Evolutionary conservation across 2,329 filamentous ascomycete species (phyloP).

Genomic region (Penicillium sclerotiorum): DNA sequence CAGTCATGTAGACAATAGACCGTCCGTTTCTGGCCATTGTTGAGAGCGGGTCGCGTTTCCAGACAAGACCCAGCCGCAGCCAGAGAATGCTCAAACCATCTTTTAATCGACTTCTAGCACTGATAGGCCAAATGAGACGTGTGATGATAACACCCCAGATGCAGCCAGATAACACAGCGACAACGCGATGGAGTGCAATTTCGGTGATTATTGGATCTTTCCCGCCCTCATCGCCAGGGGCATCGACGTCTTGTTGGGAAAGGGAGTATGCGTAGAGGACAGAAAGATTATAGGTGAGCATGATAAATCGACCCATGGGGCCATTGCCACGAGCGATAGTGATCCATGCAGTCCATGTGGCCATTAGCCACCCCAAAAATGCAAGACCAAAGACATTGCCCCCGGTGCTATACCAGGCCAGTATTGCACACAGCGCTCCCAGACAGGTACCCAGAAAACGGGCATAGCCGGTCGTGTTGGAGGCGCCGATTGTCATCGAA

Average conservation of each 20-base stretch:
- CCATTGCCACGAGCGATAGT: constrained; percentile 83
- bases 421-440: constrained; percentile 73
- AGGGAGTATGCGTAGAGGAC: constrained; percentile 86
- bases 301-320: constrained; percentile 88
- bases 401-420: constrained; percentile 75
- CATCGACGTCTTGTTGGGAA: constrained; percentile 70
- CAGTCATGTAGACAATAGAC: constrained; percentile 73
- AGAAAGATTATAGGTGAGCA: constrained; percentile 94
- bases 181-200: constrained; percentile 80
- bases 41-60: constrained; percentile 88
- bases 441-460: constrained; percentile 85
- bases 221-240: constrained; percentile 83
- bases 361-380: constrained; percentile 78
- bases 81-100: constrained; percentile 89
- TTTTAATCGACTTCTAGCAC: constrained; percentile 82
- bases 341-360: constrained; percentile 83
- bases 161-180: constrained; percentile 36
- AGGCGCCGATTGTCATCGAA: constrained; percentile 94
- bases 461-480: constrained; percentile 87
- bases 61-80: constrained; percentile 92
- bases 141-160: constrained; percentile 92
- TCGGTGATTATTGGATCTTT: constrained; percentile 79
- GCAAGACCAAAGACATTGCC: constrained; percentile 77
- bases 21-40: constrained; percentile 65
- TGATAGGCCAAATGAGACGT: constrained; percentile 89